These are phyloP conservation scores for Colletotrichum tofieldiae DNA, from an alignment of 2,329 filamentous ascomycete species.

Conservation along the genomic window DNA sequence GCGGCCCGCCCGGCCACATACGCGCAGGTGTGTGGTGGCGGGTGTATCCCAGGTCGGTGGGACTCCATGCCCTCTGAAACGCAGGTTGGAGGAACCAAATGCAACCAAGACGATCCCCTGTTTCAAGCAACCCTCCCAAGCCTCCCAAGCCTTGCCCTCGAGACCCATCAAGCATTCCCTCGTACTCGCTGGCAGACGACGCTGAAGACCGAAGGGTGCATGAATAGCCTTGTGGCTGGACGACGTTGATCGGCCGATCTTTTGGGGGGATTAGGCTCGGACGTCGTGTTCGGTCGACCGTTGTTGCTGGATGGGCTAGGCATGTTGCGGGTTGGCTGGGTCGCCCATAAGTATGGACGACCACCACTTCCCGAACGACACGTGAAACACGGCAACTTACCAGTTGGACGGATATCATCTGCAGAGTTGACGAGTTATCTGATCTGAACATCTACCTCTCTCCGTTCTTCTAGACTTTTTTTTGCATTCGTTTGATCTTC, in stretches of 20 bases:
- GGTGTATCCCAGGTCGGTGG: constrained; percentile 18
- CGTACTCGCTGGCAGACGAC: constrained; percentile 12
- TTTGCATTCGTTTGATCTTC: constrained; percentile 12
- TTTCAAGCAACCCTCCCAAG: constrained; percentile 32
- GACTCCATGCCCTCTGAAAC: constrained; percentile 35
- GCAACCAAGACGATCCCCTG: constrained; percentile 39
- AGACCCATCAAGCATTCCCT: not conserved
- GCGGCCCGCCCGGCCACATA: not conserved
- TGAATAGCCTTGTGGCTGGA: constrained; percentile 28
- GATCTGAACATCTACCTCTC: constrained; percentile 12
- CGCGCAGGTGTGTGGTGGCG: not conserved
- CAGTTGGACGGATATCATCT: not conserved
- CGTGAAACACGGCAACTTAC: constrained; percentile 32
- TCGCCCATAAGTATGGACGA: constrained; percentile 41
- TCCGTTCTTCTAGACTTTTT: constrained; percentile 7
- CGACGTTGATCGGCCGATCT: constrained; percentile 33
- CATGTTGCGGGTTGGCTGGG: not conserved
- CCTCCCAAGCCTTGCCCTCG: not conserved
- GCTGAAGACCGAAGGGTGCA: constrained; percentile 35
- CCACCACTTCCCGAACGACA: not conserved
- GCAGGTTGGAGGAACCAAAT: constrained; percentile 32
- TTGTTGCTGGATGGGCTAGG: not conserved
- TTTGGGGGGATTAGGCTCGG: constrained; percentile 29
- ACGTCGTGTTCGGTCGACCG: constrained; percentile 32
- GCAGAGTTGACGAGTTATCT: constrained; percentile 18